Conservation (phyloP, 768 basidiomycete genomes). For the Rhodosporidiobolus sp. region DNA sequence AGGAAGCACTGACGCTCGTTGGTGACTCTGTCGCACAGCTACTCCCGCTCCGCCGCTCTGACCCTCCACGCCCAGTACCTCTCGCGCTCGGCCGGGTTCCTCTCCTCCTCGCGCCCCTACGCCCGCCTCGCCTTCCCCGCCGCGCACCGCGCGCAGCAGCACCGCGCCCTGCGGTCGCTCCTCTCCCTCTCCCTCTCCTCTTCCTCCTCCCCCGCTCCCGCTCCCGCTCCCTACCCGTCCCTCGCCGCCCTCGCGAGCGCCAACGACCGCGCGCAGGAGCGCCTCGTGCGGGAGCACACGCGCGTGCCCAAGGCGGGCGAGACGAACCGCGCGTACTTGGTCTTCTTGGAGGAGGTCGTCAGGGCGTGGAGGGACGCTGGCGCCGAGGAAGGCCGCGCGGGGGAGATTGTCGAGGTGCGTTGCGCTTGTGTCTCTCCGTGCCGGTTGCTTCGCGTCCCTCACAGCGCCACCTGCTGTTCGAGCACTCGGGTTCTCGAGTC, state of each 20-base stretch:
- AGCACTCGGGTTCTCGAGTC: conserved; percentile 3
- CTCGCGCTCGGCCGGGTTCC: conserved; percentile 1
- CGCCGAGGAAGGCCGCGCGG: background rate
- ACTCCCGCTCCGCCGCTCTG: background rate
- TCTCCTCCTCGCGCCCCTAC: background rate
- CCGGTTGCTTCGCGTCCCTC: background rate
- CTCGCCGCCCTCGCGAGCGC: background rate
- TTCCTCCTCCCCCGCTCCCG: background rate
- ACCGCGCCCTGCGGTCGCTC: conserved; percentile 20
- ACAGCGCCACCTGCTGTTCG: too few species aligned
- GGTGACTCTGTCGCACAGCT: too few species aligned
- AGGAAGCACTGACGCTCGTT: too few species aligned
- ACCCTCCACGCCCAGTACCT: conserved; percentile 29
- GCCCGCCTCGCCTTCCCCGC: conserved; percentile 2
- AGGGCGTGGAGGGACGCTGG: conserved; percentile 24
- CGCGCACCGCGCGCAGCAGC: conserved; percentile 4
- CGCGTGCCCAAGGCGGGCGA: conserved; percentile 33
- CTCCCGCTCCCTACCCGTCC: background rate
- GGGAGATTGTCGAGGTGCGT: conserved; percentile 33
- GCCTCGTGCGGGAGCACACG: conserved; percentile 15
- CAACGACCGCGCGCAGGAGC: conserved; percentile 20
- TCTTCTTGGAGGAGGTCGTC: conserved; percentile 35
- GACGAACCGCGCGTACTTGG: conserved; percentile 25
- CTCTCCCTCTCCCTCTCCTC: background rate
- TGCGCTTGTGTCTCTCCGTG: background rate